Base-by-base conservation (phyloP, 495 filamentous ascomycete species). In the Penicillium robsamsonii region DNA sequence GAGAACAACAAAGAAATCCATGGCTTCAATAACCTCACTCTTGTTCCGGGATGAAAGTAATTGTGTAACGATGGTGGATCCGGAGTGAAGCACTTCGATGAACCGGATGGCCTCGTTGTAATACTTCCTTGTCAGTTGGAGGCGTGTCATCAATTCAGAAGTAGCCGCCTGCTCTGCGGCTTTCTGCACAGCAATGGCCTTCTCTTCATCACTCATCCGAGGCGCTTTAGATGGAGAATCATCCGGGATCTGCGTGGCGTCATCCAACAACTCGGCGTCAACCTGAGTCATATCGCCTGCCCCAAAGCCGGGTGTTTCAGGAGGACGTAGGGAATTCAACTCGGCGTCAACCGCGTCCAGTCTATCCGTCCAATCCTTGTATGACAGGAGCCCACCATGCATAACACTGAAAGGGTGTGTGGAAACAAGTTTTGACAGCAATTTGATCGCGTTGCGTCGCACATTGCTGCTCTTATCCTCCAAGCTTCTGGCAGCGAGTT, bases 391-490 rank as follows among this genome's bases (percentile, higher is more conserved):
- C 0, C 91, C 91, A 33, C 92, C 95, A 64, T 97, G 93, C 69
- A 97, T 85, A 10, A 89, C 87, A 50, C 87, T 88, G 66, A 96
- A 99, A 3, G 94, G 95, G 65, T 99, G 95, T 0, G 91, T 96
- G 30, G 89, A 87, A 52, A 97, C 87, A 10, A 99, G 77, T 50
- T 88, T 88, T 1, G 87, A 88, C 13, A 97, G 78, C 29, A 99
- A 75, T 63, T 95, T 97, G 69, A 99, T 95, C 0, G 95, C 92
- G 67, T 97, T 97, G 38, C 91, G 85, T 59, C 94, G 81, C 20
- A 97, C 94, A 67, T 97, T 93, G 69, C 95, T 97, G 70, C 94
- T 97, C 76, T 96, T 99, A 74, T 99, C 94, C 70, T 96, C 90
- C 22, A 99, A 77, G 65, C 92, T 96, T 60, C 88, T 81, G 38